Evolutionary conservation across 1,284 basidiomycete species (phyloP).

Genomic region (Athelia psychrophila): DNA sequence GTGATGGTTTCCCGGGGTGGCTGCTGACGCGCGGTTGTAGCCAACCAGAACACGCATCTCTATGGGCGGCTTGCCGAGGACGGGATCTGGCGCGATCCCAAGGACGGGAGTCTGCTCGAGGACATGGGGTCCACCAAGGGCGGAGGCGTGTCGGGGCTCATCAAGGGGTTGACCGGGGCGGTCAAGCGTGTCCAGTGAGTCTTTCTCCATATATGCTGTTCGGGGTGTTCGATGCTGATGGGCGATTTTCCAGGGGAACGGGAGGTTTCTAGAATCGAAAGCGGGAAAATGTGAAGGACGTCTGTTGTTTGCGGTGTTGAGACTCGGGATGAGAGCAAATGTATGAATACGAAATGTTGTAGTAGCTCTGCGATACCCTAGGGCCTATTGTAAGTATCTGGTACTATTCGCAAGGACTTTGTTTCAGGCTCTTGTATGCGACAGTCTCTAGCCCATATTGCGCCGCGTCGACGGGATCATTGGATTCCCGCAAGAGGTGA

Average conservation of each 20-base stretch:
- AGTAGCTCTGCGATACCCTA: too few relatives aligned
- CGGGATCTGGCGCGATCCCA: slow-evolving; percentile 63
- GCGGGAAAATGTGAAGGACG: too few relatives aligned
- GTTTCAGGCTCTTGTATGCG: too few relatives aligned
- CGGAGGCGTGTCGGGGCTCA: slow-evolving; percentile 19
- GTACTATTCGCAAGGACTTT: too few relatives aligned
- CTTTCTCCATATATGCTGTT: not conserved
- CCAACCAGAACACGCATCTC: slow-evolving; percentile 68
- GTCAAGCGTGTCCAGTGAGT: slow-evolving; percentile 19
- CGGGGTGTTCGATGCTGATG: not conserved
- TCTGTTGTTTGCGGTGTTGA: not conserved
- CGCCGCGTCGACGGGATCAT: too few relatives aligned
- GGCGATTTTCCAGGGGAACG: not conserved
- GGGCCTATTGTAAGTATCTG: too few relatives aligned
- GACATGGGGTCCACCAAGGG: slow-evolving; percentile 27
- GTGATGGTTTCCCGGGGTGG: not conserved
- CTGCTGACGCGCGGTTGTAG: not conserved
- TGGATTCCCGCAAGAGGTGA: too few relatives aligned
- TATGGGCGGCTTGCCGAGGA: slow-evolving; percentile 64
- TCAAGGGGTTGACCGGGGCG: slow-evolving; percentile 26
- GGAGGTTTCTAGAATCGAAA: not conserved
- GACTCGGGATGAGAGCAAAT: too few relatives aligned
- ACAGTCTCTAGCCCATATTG: too few relatives aligned
- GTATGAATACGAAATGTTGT: not conserved
- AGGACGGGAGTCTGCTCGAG: slow-evolving; percentile 38